A percentile compares a stretch with the other conserved stretches of the same genome.
These are phyloP conservation scores for Ustilago shanxiensis DNA, from an alignment of 1,284 basidiomycete genomes.

Conservation along the genomic window DNA sequence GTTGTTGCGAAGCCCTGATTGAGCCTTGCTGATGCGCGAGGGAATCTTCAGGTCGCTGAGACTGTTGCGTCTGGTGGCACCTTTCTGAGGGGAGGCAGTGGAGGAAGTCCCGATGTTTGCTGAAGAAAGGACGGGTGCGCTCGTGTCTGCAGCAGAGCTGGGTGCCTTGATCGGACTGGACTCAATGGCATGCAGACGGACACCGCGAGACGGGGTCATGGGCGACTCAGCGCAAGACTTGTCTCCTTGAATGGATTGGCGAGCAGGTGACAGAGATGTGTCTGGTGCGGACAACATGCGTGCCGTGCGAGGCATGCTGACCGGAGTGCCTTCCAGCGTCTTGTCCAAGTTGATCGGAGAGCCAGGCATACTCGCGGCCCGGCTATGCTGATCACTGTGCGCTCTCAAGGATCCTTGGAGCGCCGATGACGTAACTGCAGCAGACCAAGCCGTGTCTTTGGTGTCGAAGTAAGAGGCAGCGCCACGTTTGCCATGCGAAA, in stretches of 20 bases:
- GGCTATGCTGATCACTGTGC: not conserved
- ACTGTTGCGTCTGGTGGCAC: slow-evolving; percentile 45
- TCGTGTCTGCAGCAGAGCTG: slow-evolving; percentile 7
- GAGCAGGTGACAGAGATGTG: slow-evolving; percentile 7
- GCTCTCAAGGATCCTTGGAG: not conserved
- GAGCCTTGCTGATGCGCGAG: slow-evolving; percentile 57
- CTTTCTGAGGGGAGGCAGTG: slow-evolving; percentile 8
- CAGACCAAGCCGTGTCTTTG: slow-evolving; percentile 18
- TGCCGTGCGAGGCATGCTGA: not conserved
- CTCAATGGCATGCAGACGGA: not conserved
- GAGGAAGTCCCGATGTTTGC: not conserved
- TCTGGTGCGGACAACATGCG: slow-evolving; percentile 22
- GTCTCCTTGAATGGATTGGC: not conserved
- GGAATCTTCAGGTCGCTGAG: slow-evolving; percentile 61
- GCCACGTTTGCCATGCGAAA: slow-evolving; percentile 15
- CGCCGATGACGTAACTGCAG: slow-evolving; percentile 12
- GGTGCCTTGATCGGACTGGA: not conserved
- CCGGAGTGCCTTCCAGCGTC: slow-evolving; percentile 13
- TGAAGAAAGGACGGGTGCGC: slow-evolving; percentile 5
- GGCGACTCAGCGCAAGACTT: not conserved
- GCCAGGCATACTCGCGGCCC: slow-evolving; percentile 8
- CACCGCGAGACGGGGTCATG: not conserved
- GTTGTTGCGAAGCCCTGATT: slow-evolving; percentile 51
- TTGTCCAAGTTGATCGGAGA: slow-evolving; percentile 14
- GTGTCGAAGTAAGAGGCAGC: slow-evolving; percentile 12